Evolutionary conservation across 2,329 filamentous ascomycete species (phyloP).

Genomic region (Colletotrichum cuscutae): DNA sequence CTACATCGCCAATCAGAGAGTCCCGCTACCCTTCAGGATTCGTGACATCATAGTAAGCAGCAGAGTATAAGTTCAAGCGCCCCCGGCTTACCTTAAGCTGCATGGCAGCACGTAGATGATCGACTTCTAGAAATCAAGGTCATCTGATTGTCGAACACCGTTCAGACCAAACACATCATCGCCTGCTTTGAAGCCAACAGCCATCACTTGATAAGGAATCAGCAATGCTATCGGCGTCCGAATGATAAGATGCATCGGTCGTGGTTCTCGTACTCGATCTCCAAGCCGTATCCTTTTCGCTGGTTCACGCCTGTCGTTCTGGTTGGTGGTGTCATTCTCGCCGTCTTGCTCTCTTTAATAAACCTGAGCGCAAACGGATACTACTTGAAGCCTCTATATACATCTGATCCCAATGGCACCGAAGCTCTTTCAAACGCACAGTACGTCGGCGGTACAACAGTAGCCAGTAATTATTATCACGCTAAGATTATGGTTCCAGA

Average conservation of each 20-base stretch:
- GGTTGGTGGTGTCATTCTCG: neutral
- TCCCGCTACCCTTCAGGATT: too few relatives aligned
- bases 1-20: too few relatives aligned
- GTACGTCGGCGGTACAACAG: neutral
- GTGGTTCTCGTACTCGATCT: neutral
- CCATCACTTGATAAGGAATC: neutral
- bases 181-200: neutral
- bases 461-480: fast-evolving
- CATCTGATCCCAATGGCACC: neutral
- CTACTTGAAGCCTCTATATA: neutral
- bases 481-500: neutral
- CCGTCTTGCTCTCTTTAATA: neutral
- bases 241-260: neutral
- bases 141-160: too few relatives aligned
- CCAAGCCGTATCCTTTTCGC: neutral
- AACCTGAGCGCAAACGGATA: neutral
- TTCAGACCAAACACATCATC: neutral
- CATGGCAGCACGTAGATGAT: too few relatives aligned
- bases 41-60: too few relatives aligned
- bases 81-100: too few relatives aligned
- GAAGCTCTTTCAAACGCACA: neutral
- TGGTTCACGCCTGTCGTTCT: neutral
- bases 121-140: too few relatives aligned
- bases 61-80: too few relatives aligned
- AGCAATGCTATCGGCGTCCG: too few relatives aligned